Evolutionary conservation across 768 basidiomycete species (phyloP).

Genomic region (Hydnum rufescens): DNA sequence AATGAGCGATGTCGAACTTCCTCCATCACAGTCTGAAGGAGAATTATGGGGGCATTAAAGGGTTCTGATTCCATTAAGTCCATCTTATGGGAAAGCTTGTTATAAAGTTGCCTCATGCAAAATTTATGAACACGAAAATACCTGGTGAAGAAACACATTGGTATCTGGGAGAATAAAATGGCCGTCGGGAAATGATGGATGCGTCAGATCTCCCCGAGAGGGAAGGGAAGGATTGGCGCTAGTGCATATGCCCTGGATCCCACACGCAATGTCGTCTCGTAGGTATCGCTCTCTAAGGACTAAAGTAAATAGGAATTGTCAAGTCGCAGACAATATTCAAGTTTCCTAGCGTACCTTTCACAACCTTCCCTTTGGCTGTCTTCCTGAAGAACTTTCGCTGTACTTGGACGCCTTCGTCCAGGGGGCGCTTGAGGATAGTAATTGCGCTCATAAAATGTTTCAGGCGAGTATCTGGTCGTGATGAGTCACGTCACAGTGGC

Average conservation of each 20-base stretch:
- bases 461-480: neutral
- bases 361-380: constrained; percentile 80
- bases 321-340: neutral
- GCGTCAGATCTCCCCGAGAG: constrained; percentile 32
- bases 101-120: constrained; percentile 3
- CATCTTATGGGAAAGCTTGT: constrained; percentile 36
- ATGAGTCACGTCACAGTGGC: no score
- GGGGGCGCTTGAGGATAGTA: constrained; percentile 50
- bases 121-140: constrained; percentile 15
- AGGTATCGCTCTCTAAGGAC: constrained; percentile 90
- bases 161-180: constrained; percentile 87
- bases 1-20: constrained; percentile 91
- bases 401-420: constrained; percentile 49
- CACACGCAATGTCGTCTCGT: constrained; percentile 78
- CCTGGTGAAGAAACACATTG: constrained; percentile 85
- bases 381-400: constrained; percentile 94
- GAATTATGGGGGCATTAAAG: constrained; percentile 61
- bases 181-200: constrained; percentile 38
- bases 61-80: constrained; percentile 70
- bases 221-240: constrained; percentile 43
- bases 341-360: constrained; percentile 46
- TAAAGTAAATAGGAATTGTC: constrained; percentile 14
- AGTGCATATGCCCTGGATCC: constrained; percentile 45
- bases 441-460: constrained; percentile 33
- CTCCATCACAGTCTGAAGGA: constrained; percentile 88